Percentiles rank a stretch among this genome's conserved stretches.
phyloP scores from a whole-genome alignment of 768 basidiomycete genomes.

The Suillus americanus region DNA sequence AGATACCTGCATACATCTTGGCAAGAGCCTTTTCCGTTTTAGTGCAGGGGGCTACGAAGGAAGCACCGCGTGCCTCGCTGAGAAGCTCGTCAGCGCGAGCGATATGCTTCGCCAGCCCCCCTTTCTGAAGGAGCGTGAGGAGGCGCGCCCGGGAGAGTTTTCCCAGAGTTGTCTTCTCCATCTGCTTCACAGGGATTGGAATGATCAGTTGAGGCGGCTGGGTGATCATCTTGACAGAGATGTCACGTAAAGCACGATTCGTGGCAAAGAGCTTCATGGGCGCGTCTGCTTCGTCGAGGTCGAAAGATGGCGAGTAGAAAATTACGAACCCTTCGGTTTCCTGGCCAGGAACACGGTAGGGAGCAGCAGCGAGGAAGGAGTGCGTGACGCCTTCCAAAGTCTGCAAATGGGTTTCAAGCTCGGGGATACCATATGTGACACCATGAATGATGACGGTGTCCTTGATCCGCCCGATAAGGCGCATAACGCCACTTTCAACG shows the following conservation, averaged over 20 bases:
- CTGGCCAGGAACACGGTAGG: slow-evolving; percentile 35
- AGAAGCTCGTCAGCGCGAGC: slow-evolving; percentile 27
- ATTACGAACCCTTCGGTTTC: slow-evolving; percentile 42
- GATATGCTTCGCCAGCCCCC: slow-evolving; percentile 31
- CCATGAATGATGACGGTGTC: slow-evolving; percentile 41
- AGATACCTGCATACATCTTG: slow-evolving; percentile 31
- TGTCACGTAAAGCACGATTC: slow-evolving; percentile 29
- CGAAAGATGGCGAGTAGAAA: slow-evolving; percentile 34
- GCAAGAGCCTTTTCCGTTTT: slow-evolving; percentile 30
- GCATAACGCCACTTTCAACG: slow-evolving; percentile 33
- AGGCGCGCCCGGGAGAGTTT: slow-evolving; percentile 44
- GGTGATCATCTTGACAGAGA: slow-evolving; percentile 31
- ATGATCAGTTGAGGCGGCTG: slow-evolving; percentile 38
- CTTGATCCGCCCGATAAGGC: slow-evolving; percentile 38
- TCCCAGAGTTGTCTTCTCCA: slow-evolving; percentile 44
- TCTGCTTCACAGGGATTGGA: slow-evolving; percentile 37
- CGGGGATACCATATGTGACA: slow-evolving; percentile 35
- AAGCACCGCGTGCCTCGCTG: slow-evolving; percentile 21
- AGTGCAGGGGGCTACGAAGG: slow-evolving; percentile 22
- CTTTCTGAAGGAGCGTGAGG: slow-evolving; percentile 34
- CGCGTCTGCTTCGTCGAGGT: slow-evolving; percentile 24
- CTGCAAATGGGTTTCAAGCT: slow-evolving; percentile 37
- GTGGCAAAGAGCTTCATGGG: slow-evolving; percentile 23
- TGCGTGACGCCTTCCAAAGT: slow-evolving; percentile 34
- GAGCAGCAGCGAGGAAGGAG: slow-evolving; percentile 33